These are phyloP conservation scores for Geotrichum australiense DNA, from an alignment of 1,139 yeast species.

Conservation along the genomic window DNA sequence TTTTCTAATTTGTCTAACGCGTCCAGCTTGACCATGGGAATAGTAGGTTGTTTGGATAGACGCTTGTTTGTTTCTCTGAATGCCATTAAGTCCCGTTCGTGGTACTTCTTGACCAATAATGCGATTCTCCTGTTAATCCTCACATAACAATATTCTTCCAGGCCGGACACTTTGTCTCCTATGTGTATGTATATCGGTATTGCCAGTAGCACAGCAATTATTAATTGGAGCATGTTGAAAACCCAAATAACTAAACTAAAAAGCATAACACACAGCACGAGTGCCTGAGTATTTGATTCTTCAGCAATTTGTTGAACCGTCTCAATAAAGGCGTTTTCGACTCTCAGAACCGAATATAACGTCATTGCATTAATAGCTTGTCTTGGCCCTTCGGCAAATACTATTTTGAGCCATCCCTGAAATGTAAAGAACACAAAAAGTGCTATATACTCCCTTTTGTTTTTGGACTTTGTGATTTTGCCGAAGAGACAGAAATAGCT, in stretches of 20 bases:
- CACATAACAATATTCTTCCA: conserved; percentile 54
- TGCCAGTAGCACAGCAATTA: conserved; percentile 50
- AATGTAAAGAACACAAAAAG: conserved; percentile 62
- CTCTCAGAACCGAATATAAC: conserved; percentile 45
- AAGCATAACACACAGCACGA: conserved; percentile 67
- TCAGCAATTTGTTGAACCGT: conserved; percentile 56
- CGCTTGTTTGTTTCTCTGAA: conserved; percentile 26
- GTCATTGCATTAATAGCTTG: conserved; percentile 79
- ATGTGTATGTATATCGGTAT: conserved; percentile 51
- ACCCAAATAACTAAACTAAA: conserved; percentile 72
- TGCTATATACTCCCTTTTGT: conserved; percentile 59
- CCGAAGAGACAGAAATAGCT: conserved; percentile 67
- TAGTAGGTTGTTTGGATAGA: conserved; percentile 23
- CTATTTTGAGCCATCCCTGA: conserved; percentile 54
- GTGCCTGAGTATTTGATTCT: conserved; percentile 56
- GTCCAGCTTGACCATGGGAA: too few species aligned
- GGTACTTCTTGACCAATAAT: conserved; percentile 44
- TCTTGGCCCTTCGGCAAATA: conserved; percentile 82
- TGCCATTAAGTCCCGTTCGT: conserved; percentile 30
- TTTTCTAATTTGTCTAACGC: too few species aligned
- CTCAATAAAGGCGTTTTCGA: conserved; percentile 42
- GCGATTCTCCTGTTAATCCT: conserved; percentile 52
- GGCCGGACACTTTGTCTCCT: conserved; percentile 32
- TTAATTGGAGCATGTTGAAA: conserved; percentile 54
- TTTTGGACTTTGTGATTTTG: conserved; percentile 55